phyloP scores from a whole-genome alignment of 1,139 yeast genomes.

The Nadsonia commutata region DNA sequence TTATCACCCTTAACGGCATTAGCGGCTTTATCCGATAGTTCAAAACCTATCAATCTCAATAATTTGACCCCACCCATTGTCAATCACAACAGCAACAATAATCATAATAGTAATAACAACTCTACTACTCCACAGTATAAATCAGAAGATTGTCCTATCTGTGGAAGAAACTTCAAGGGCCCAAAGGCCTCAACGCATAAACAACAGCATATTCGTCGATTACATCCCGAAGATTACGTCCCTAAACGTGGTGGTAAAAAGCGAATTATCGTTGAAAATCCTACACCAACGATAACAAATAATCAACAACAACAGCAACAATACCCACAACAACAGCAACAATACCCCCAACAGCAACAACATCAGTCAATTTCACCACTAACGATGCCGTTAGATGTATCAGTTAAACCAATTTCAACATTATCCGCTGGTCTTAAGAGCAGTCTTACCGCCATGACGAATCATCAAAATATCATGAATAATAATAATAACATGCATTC shows the following conservation, averaged over 20 bases:
- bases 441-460: no score
- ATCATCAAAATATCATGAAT: no score
- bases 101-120: neutral
- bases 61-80: no score
- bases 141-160: constrained; percentile 27
- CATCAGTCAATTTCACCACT: neutral
- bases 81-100: no score
- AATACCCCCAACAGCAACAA: neutral
- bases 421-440: no score
- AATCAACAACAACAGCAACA: neutral
- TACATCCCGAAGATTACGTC: constrained; percentile 30
- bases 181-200: constrained; percentile 33
- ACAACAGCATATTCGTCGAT: constrained; percentile 31
- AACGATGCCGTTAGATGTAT: neutral
- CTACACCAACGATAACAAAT: neutral
- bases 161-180: constrained; percentile 30
- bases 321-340: neutral
- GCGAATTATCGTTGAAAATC: constrained; percentile 10
- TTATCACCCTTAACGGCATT: no score
- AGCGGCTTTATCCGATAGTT: no score
- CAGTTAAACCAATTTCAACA: neutral
- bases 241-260: constrained; percentile 32
- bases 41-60: no score
- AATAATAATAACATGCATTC: no score
- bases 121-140: constrained; percentile 12